Evolutionary conservation across 352 stramenopile species (phyloP), one percentile per base, ranked within the genome.

Genomic region (Phytophthora podocarpi): DNA sequence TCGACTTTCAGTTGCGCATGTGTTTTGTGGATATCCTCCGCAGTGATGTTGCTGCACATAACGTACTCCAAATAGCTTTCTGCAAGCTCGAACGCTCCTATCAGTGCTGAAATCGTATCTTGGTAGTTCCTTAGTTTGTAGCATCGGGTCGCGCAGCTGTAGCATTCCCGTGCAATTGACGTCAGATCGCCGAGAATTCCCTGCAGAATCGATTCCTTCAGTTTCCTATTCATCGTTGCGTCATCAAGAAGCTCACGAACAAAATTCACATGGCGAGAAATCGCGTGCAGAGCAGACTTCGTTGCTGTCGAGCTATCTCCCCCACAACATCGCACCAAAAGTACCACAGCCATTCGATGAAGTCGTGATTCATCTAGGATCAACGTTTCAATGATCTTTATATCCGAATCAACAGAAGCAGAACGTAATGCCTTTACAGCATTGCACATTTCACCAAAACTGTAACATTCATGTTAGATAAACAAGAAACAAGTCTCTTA

Each of bases 1-100:
- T 90, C 80, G 15, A 74, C 58, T 50, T 87, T 88, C 15, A 92
- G 58, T n/a, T 81, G 63, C 2, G 21, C 21, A 34, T 92, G 77
- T 13, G 70, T 68, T 24, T 67, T 66, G 16, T 72, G 46, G 26
- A 87, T 67, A 10, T 72, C 68, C 24, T 76, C 51, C 5, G 34
- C 34, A 13, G 28, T 72, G 1, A 69, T 15, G 2, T 74, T 59
- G 31, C 67, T 76, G 57, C 76, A 82, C 77, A 90, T 85, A 2
- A 89, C 61, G 48, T 87, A 82, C 48, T 92, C 75, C 15, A 90
- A 54, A 45, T 83, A 90, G 35, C 62, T 79, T 52, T 89, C 77
- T 0, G 59, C 59, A 23, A 90, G 37, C 13, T 75, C 68, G 20
- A 92, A 88, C 10, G 73, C 58, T n/a, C 64, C 61, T 6, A 65